phyloP scores from a whole-genome alignment of 2,329 filamentous ascomycete genomes.

The Gliomastix tumulicola region DNA sequence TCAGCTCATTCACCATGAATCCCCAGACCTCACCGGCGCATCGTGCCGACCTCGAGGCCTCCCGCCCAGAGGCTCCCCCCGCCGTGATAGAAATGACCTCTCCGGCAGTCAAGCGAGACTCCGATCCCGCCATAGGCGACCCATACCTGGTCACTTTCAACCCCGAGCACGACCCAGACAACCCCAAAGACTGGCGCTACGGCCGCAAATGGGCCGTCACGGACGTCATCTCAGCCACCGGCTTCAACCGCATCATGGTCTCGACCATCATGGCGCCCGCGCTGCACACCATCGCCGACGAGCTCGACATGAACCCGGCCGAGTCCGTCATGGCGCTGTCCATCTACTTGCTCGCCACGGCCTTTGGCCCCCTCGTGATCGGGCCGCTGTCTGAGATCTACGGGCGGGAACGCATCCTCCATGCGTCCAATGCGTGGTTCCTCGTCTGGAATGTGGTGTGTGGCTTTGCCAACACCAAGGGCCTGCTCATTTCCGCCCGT shows the following conservation, averaged over 20 bases:
- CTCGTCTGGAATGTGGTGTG: conserved; percentile 40
- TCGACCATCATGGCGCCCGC: conserved; percentile 46
- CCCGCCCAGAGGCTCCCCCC: no score
- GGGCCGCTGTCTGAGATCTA: conserved; percentile 41
- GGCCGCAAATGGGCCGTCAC: conserved; percentile 41
- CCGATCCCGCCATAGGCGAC: no score
- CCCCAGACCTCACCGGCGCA: no score
- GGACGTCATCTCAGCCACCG: conserved; percentile 37
- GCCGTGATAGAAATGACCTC: no score
- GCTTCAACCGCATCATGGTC: conserved; percentile 43
- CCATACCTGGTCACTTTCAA: conserved; percentile 17
- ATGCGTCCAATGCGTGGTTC: conserved; percentile 39
- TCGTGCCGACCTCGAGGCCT: no score
- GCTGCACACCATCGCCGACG: conserved; percentile 37
- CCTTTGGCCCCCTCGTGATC: conserved; percentile 34
- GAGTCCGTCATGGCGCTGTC: conserved; percentile 40
- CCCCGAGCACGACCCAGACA: conserved; percentile 19
- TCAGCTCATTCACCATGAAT: no score
- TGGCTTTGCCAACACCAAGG: conserved; percentile 29
- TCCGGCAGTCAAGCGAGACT: no score
- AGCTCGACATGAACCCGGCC: conserved; percentile 40
- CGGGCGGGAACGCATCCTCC: conserved; percentile 32
- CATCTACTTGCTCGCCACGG: conserved; percentile 33
- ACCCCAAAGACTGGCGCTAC: conserved; percentile 29
- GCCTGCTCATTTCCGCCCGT: conserved; percentile 32